Evolutionary conservation across 2,329 filamentous ascomycete genomes (phyloP).

Genomic region (Xylaria multiplex): DNA sequence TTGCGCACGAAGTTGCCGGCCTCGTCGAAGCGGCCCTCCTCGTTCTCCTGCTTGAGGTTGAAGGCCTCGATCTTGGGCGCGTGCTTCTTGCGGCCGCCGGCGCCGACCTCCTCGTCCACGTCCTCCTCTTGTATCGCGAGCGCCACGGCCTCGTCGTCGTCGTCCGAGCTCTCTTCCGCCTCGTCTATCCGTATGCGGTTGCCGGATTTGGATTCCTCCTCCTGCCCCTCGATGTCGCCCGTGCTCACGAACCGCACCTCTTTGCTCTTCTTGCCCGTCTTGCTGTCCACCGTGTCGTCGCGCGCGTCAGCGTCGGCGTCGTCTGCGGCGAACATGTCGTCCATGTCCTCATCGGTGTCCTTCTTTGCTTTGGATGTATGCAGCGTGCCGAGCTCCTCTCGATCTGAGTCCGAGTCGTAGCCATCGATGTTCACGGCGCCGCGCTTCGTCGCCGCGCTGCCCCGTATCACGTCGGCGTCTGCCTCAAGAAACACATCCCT

Average conservation of each 20-base stretch:
- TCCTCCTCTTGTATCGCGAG: conserved; percentile 79
- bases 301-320: conserved; percentile 65
- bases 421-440: conserved; percentile 96
- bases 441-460: conserved; percentile 79
- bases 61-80: conserved; percentile 96
- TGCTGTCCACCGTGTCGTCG: conserved; percentile 61
- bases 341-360: conserved; percentile 67
- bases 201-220: conserved; percentile 76
- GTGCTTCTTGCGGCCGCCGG: conserved; percentile 89
- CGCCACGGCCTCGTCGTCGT: conserved; percentile 76
- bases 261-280: conserved; percentile 68
- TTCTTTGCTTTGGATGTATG: conserved; percentile 49
- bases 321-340: conserved; percentile 85
- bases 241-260: conserved; percentile 69
- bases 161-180: conserved; percentile 65
- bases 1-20: conserved; percentile 91
- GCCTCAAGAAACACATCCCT: conserved; percentile 80
- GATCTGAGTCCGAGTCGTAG: conserved; percentile 93
- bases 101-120: conserved; percentile 88
- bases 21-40: conserved; percentile 93
- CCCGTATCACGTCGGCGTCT: conserved; percentile 93
- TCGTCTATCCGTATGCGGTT: conserved; percentile 73
- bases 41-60: conserved; percentile 89
- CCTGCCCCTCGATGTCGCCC: conserved; percentile 80
- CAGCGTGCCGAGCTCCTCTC: conserved; percentile 66